phyloP scores from a whole-genome alignment of 208 protist species.

The Trypanosoma mega region DNA sequence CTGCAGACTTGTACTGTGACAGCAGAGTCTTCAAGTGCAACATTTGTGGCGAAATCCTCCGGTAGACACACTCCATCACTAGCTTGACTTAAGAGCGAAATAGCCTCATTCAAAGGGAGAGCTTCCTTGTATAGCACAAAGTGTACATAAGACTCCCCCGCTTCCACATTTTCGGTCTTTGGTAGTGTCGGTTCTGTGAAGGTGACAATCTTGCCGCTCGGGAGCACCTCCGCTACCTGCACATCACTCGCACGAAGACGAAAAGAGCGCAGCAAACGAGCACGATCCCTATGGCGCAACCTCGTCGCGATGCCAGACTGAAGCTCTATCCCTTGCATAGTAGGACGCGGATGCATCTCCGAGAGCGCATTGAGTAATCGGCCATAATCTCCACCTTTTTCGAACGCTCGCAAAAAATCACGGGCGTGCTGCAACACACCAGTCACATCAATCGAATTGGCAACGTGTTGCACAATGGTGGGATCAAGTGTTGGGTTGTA shows the following conservation, averaged over 20 bases:
- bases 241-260: conserved; percentile 45
- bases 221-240: conserved; percentile 70
- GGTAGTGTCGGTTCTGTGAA: conserved; percentile 56
- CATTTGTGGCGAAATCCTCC: conserved; percentile 31
- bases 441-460: conserved; percentile 26
- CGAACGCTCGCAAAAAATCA: conserved; percentile 31
- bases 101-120: conserved; percentile 34
- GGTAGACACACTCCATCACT: conserved; percentile 26
- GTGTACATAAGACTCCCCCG: conserved; percentile 35
- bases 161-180: neutral
- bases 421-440: conserved; percentile 27
- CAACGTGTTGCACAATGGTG: conserved; percentile 33
- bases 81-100: conserved; percentile 31
- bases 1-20: conserved; percentile 63
- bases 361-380: conserved; percentile 1
- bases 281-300: conserved; percentile 15
- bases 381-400: conserved; percentile 24
- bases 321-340: conserved; percentile 27
- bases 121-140: conserved; percentile 65
- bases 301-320: conserved; percentile 33
- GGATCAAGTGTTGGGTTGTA: conserved; percentile 50
- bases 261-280: conserved; percentile 20
- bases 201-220: conserved; percentile 55
- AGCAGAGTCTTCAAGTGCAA: conserved; percentile 33
- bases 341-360: neutral